Percentiles rank a stretch among this genome's conserved stretches.
These are phyloP conservation scores for Fusarium siculi DNA, from an alignment of 2,329 filamentous ascomycete genomes.

Conservation along the genomic window DNA sequence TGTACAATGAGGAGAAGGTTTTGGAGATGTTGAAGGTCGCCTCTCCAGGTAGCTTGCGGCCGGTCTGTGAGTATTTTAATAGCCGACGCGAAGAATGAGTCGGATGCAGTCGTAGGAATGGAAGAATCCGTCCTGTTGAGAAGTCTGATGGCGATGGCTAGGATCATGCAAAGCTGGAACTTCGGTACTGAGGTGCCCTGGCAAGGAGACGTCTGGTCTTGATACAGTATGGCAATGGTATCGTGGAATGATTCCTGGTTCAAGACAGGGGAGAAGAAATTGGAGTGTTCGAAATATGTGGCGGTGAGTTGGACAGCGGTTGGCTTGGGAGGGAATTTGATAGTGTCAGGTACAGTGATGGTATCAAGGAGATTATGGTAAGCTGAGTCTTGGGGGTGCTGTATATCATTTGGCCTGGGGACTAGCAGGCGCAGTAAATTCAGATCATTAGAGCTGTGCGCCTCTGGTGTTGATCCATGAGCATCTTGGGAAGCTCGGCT, in stretches of 20 bases:
- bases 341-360: not conserved
- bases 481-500: not conserved
- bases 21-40: slow-evolving; percentile 17
- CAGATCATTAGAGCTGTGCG: not conserved
- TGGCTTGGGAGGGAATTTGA: slow-evolving; percentile 20
- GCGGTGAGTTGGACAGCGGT: slow-evolving; percentile 20
- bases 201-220: not conserved
- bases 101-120: slow-evolving; percentile 23
- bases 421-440: not conserved
- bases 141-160: slow-evolving; percentile 24
- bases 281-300: slow-evolving; percentile 45
- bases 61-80: slow-evolving; percentile 5
- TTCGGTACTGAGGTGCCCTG: not conserved
- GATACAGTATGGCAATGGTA: slow-evolving; percentile 14
- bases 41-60: slow-evolving; percentile 13
- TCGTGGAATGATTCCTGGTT: slow-evolving; percentile 22
- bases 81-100: slow-evolving; percentile 17
- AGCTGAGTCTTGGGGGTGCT: not conserved
- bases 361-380: slow-evolving; percentile 20
- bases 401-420: not conserved
- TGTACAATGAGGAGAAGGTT: slow-evolving; percentile 29
- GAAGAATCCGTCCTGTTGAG: slow-evolving; percentile 27
- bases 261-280: slow-evolving; percentile 44
- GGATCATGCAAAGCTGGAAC: slow-evolving; percentile 22
- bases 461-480: not conserved